A percentile compares a stretch with the other conserved stretches of the same genome.
Conservation (phyloP, 495 filamentous ascomycete species). For the Aspergillus sparsus region DNA sequence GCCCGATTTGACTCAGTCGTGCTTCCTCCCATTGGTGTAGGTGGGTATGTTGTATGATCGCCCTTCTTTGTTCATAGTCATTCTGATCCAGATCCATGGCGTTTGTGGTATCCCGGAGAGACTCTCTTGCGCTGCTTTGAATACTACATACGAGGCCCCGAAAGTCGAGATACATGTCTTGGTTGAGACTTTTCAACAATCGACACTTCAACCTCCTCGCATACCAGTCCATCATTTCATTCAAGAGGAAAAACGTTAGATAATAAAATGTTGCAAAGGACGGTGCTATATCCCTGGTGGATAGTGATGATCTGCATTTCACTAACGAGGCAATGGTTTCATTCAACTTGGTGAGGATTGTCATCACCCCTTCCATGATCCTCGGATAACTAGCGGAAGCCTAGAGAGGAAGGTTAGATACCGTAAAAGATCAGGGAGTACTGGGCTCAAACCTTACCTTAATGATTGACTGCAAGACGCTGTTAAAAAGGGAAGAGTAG, state of each 20-base stretch:
- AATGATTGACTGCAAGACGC: conserved; percentile 47
- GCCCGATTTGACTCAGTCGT: conserved; percentile 42
- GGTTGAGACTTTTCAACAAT: conserved; percentile 47
- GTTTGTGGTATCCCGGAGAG: conserved; percentile 26
- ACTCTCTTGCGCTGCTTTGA: conserved; percentile 30
- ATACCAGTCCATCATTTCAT: conserved; percentile 53
- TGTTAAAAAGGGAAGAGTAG: conserved; percentile 48
- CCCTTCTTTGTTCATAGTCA: conserved; percentile 6
- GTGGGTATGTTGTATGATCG: conserved; percentile 25
- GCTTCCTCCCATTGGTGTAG: conserved; percentile 39
- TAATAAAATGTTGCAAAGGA: conserved; percentile 45
- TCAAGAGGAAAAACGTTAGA: conserved; percentile 48
- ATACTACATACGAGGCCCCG: conserved; percentile 44
- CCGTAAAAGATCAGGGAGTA: neutral
- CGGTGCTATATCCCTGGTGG: conserved; percentile 28
- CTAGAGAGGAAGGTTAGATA: conserved; percentile 25
- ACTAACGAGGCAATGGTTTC: conserved; percentile 34
- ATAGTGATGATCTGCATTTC: conserved; percentile 20
- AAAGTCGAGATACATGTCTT: conserved; percentile 47
- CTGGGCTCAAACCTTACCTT: conserved; percentile 34
- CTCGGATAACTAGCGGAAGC: conserved; percentile 48
- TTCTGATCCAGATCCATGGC: conserved; percentile 33
- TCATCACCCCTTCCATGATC: conserved; percentile 46
- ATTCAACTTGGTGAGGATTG: conserved; percentile 45
- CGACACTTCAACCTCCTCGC: conserved; percentile 42